Evolutionary conservation across 2,329 filamentous ascomycete species (phyloP).

Genomic region (Blumeria hordei): DNA sequence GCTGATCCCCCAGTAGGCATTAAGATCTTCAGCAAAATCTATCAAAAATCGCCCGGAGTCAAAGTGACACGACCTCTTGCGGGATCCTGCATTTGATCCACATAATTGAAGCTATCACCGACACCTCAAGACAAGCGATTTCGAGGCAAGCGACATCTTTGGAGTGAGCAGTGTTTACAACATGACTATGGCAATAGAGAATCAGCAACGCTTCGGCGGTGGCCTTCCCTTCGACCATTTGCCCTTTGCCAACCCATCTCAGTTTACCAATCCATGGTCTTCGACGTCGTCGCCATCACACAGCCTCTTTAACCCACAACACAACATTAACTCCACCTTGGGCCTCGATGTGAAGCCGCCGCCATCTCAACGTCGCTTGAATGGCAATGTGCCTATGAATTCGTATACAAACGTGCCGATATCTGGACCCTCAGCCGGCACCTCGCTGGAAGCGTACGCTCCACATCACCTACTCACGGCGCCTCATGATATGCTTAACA

Average conservation of each 20-base stretch:
- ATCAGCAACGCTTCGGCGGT: slow-evolving; percentile 53
- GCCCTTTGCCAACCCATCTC: slow-evolving; percentile 39
- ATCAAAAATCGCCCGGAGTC: slow-evolving; percentile 1
- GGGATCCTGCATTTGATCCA: slow-evolving; percentile 15
- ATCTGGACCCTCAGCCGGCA: slow-evolving; percentile 49
- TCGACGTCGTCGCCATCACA: slow-evolving; percentile 27
- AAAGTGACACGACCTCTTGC: slow-evolving; percentile 7
- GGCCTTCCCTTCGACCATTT: slow-evolving; percentile 51
- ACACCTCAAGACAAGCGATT: slow-evolving; percentile 1
- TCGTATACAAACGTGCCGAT: slow-evolving; percentile 51
- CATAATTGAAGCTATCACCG: slow-evolving; percentile 6
- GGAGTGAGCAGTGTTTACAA: slow-evolving; percentile 3
- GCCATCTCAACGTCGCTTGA: slow-evolving; percentile 30
- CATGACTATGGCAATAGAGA: slow-evolving; percentile 93
- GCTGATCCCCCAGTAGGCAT: not conserved
- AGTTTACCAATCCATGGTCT: slow-evolving; percentile 81
- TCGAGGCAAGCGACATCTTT: not conserved
- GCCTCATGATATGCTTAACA: slow-evolving; percentile 49
- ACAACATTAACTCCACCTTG: slow-evolving; percentile 30
- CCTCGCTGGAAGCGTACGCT: slow-evolving; percentile 35
- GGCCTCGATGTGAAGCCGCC: slow-evolving; percentile 30
- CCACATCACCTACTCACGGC: slow-evolving; percentile 43
- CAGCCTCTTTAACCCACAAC: slow-evolving; percentile 37
- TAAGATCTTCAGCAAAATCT: not conserved
- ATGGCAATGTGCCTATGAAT: slow-evolving; percentile 34